Evolutionary conservation across 495 filamentous ascomycete species (phyloP).

Genomic region (Podospora anserina): DNA sequence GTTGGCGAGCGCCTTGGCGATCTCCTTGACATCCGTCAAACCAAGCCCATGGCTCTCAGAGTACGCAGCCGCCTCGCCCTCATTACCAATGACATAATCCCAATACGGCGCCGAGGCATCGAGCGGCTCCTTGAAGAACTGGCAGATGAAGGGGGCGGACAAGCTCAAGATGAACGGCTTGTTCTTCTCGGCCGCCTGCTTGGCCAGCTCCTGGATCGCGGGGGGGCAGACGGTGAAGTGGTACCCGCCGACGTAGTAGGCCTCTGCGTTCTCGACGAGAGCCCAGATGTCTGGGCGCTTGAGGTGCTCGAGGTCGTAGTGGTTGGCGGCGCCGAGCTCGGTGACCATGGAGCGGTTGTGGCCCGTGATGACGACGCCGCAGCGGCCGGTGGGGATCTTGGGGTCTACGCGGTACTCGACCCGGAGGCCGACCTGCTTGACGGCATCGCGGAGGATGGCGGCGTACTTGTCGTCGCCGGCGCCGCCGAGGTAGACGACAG

Average conservation of each 20-base stretch:
- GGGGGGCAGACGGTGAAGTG: conserved; percentile 75
- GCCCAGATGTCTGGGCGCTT: conserved; percentile 88
- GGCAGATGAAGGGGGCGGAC: conserved; percentile 89
- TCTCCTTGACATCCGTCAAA: conserved; percentile 73
- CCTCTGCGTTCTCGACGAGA: conserved; percentile 78
- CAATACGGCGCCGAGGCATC: conserved; percentile 82
- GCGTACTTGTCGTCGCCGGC: conserved; percentile 90
- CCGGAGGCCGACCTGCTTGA: conserved; percentile 74
- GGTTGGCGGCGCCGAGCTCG: conserved; percentile 92
- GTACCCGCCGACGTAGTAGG: conserved; percentile 92
- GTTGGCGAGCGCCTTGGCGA: conserved; percentile 78
- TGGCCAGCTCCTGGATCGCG: conserved; percentile 80
- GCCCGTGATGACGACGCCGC: conserved; percentile 94
- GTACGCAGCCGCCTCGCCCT: conserved; percentile 86
- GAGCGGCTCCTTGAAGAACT: conserved; percentile 96
- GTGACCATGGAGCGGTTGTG: conserved; percentile 92
- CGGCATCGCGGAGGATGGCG: conserved; percentile 73
- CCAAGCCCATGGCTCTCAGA: conserved; percentile 74
- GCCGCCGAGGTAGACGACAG: conserved; percentile 87
- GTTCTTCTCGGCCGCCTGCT: conserved; percentile 83
- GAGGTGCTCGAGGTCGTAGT: conserved; percentile 92
- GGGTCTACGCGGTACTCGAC: conserved; percentile 92
- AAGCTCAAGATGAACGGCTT: conserved; percentile 90
- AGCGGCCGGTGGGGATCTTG: conserved; percentile 79
- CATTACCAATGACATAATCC: conserved; percentile 96